A percentile compares a stretch with the other conserved stretches of the same genome.
These are phyloP conservation scores for Xylariales sp. DNA, from an alignment of 2,329 filamentous ascomycete genomes.

Conservation along the genomic window DNA sequence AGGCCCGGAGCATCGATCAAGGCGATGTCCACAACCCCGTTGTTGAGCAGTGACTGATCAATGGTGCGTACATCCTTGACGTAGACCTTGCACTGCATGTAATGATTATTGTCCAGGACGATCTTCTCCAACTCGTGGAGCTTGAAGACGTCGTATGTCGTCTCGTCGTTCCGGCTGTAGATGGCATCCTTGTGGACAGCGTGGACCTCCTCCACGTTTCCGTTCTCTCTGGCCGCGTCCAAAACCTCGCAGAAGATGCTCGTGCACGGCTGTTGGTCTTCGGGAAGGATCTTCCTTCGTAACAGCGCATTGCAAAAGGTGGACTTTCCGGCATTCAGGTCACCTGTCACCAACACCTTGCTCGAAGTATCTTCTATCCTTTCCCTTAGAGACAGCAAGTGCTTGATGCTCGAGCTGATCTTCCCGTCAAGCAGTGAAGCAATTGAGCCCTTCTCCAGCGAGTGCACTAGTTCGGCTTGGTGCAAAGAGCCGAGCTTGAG, in stretches of 20 bases:
- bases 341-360: slow-evolving; percentile 93
- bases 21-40: slow-evolving; percentile 95
- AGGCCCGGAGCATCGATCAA: slow-evolving; percentile 94
- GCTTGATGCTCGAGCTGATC: slow-evolving; percentile 88
- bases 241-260: slow-evolving; percentile 98
- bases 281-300: slow-evolving; percentile 84
- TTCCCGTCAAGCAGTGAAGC: slow-evolving; percentile 89
- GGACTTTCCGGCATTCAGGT: slow-evolving; percentile 95
- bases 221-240: slow-evolving; percentile 85
- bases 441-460: slow-evolving; percentile 85
- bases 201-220: slow-evolving; percentile 88
- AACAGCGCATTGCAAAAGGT: slow-evolving; percentile 98
- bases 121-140: slow-evolving; percentile 79
- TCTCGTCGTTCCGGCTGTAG: slow-evolving; percentile 89
- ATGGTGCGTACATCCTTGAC: slow-evolving; percentile 84
- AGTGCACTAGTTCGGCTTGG: slow-evolving; percentile 89
- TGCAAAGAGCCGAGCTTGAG: slow-evolving; percentile 82
- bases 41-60: slow-evolving; percentile 91
- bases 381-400: slow-evolving; percentile 80
- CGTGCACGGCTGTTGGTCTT: slow-evolving; percentile 97
- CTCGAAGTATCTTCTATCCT: slow-evolving; percentile 96
- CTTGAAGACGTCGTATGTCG: slow-evolving; percentile 83
- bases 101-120: slow-evolving; percentile 81
- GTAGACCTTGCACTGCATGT: slow-evolving; percentile 95
- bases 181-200: slow-evolving; percentile 76